phyloP scores from a whole-genome alignment of 2,329 filamentous ascomycete genomes.

The Monilinia fructicola region DNA sequence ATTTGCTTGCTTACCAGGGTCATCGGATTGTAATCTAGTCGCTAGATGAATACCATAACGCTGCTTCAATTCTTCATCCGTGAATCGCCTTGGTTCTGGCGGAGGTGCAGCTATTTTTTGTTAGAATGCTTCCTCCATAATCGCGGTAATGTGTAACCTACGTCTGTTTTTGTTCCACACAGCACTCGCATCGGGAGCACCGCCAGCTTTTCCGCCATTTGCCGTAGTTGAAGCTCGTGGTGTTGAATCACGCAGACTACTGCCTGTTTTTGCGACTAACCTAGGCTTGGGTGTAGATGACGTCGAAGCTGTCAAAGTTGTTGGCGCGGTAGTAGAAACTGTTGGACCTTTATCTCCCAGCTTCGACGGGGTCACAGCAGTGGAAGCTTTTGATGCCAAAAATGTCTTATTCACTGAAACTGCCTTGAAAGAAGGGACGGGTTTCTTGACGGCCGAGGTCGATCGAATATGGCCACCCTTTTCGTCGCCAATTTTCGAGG shows the following conservation, averaged over 20 bases:
- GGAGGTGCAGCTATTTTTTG: conserved; percentile 54
- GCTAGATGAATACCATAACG: conserved; percentile 86
- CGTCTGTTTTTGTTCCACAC: conserved; percentile 91
- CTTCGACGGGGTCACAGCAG: conserved; percentile 49
- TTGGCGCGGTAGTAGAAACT: conserved; percentile 14
- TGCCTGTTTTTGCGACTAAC: conserved; percentile 72
- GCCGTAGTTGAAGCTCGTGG: conserved; percentile 45
- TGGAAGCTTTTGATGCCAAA: conserved; percentile 65
- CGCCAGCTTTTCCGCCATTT: conserved; percentile 58
- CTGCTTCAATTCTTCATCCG: conserved; percentile 80
- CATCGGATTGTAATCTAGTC: conserved; percentile 73
- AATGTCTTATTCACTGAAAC: conserved; percentile 86
- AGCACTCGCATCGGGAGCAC: conserved; percentile 67
- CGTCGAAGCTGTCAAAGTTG: conserved; percentile 44
- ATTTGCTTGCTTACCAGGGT: conserved; percentile 71
- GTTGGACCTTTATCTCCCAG: conserved; percentile 48
- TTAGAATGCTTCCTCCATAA: conserved; percentile 32
- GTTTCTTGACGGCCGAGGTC: conserved; percentile 65
- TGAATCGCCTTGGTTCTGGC: conserved; percentile 76
- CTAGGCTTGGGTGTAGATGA: conserved; percentile 63
- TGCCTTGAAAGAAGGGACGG: conserved; percentile 73
- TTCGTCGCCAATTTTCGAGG: conserved; percentile 54
- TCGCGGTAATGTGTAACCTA: conserved; percentile 46
- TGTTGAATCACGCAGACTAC: conserved; percentile 55
- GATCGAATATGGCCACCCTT: conserved; percentile 59